Percentiles rank a stretch among this genome's conserved stretches.
These are phyloP conservation scores for Psilocybe azurescens DNA, from an alignment of 768 basidiomycete genomes.

Conservation along the genomic window DNA sequence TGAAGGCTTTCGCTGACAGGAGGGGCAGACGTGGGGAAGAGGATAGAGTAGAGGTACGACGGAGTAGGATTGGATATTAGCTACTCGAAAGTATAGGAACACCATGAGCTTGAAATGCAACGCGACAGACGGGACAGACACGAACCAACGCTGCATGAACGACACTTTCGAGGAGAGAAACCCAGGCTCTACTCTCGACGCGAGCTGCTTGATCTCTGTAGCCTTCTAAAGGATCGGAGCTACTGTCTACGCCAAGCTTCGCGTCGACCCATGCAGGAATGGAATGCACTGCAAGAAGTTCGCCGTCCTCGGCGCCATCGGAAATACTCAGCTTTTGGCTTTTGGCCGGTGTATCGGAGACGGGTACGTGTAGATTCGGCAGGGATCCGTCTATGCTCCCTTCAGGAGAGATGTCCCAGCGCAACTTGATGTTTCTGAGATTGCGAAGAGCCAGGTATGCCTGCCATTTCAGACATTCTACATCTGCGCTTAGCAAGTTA, in stretches of 20 bases:
- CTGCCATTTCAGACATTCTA: conserved; percentile 92
- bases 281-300: conserved; percentile 65
- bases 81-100: conserved; percentile 35
- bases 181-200: conserved; percentile 85
- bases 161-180: conserved; percentile 74
- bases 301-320: conserved; percentile 38
- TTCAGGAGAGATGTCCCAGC: conserved; percentile 72
- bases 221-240: conserved; percentile 61
- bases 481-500: conserved; percentile 68
- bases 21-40: conserved; percentile 40
- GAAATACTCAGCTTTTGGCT: conserved; percentile 28
- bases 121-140: conserved; percentile 16
- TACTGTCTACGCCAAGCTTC: conserved; percentile 43
- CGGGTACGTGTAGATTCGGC: conserved; percentile 71
- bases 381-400: conserved; percentile 73
- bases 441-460: conserved; percentile 78
- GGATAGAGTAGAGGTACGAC: conserved; percentile 45
- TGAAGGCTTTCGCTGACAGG: conserved; percentile 41
- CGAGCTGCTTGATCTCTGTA: conserved; percentile 62
- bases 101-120: conserved; percentile 6
- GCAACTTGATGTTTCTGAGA: conserved; percentile 52
- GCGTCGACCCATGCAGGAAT: conserved; percentile 81
- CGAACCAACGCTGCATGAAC: conserved; percentile 80
- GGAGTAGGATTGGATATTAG: conserved; percentile 52
- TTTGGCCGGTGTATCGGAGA: conserved; percentile 26